Evolutionary conservation across 805 yeast genomes (phyloP).

Genomic region (Cyberlindnera misumaiensis): DNA sequence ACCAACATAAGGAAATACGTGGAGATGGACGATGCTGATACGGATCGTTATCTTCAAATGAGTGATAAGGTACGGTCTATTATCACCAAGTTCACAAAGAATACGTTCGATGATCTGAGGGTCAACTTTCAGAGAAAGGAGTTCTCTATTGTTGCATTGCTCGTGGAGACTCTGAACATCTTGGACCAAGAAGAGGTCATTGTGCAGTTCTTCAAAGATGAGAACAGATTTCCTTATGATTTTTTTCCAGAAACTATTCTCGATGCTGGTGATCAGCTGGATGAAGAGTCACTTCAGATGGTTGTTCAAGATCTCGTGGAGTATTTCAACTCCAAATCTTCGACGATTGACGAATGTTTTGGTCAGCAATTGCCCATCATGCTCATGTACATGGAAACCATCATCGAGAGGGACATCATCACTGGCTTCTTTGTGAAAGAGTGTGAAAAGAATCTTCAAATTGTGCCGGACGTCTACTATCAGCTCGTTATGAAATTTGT

Average conservation of each 20-base stretch:
- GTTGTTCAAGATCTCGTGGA: slow-evolving; percentile 23
- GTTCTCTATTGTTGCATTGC: slow-evolving; percentile 15
- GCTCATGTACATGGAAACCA: slow-evolving; percentile 30
- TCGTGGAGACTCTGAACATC: slow-evolving; percentile 21
- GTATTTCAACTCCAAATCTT: slow-evolving; percentile 30
- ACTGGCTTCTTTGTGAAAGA: slow-evolving; percentile 20
- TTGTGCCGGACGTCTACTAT: slow-evolving; percentile 28
- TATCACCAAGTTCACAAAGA: slow-evolving; percentile 11
- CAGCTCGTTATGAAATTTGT: slow-evolving; percentile 25
- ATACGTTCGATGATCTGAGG: slow-evolving; percentile 17
- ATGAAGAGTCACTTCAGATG: slow-evolving; percentile 17
- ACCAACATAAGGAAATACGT: slow-evolving; percentile 13
- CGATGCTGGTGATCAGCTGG: slow-evolving; percentile 18
- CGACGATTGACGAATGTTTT: slow-evolving; percentile 32
- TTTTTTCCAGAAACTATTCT: slow-evolving; percentile 24
- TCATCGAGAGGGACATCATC: slow-evolving; percentile 31
- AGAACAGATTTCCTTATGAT: slow-evolving; percentile 27
- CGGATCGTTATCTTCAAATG: slow-evolving; percentile 3
- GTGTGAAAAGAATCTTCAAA: slow-evolving; percentile 20
- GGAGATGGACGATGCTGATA: slow-evolving; percentile 19
- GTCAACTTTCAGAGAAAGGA: slow-evolving; percentile 14
- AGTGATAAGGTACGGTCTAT: slow-evolving; percentile 9
- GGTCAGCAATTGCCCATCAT: slow-evolving; percentile 33
- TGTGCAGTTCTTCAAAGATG: slow-evolving; percentile 34
- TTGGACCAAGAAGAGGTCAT: slow-evolving; percentile 31